Evolutionary conservation across 805 yeast genomes (phyloP), one percentile per base, ranked within the genome.

Genomic region (Starmera pachycereana): DNA sequence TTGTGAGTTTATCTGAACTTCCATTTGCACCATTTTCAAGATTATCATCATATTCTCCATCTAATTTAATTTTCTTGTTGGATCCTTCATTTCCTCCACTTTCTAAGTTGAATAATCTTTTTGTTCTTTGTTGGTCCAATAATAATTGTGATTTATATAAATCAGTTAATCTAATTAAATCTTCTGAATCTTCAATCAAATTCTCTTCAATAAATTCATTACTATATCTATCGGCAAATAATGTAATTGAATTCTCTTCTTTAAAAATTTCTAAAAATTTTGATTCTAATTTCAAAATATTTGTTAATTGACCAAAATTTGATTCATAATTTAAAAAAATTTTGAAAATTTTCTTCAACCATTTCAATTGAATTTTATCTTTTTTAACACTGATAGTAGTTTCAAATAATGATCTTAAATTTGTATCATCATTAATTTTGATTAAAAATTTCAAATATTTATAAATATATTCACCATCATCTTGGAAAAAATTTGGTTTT

Each of bases 391-490:
- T 74, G 9, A 82, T 67, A 0, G 88, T 77, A 4, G 82, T 71
- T 58, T 92, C 97, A 56, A 90, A 81, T 31, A 87, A 68, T 8
- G 87, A 84, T 49, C 90, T 80, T 13, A 88, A 83, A 51, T 83
- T 71, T 5, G 76, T 70, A 52, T 82, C 62, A 62, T 78, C 89
- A 53, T 81, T 81, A 25, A 73, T 67, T 44, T 71, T 63, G 16
- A 87, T 71, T 46, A 92, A 63, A 53, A 82, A 89, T 44, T 80
- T 74, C 49, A 90, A 63, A 57, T 90, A 90, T 37, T 73, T 72
- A 44, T 70, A 66, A 29, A 87, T 68, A 54, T 78, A 89, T 19
- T 69, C 73, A 6, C 81, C 81, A 45, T 77, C 72, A 12, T 68
- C 60, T 31, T 62, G 63, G 37, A 69, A 62, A 44, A 66, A 74